Base-by-base conservation (phyloP, 2,329 filamentous ascomycete genomes). In the Chaetothyriales sp. region DNA sequence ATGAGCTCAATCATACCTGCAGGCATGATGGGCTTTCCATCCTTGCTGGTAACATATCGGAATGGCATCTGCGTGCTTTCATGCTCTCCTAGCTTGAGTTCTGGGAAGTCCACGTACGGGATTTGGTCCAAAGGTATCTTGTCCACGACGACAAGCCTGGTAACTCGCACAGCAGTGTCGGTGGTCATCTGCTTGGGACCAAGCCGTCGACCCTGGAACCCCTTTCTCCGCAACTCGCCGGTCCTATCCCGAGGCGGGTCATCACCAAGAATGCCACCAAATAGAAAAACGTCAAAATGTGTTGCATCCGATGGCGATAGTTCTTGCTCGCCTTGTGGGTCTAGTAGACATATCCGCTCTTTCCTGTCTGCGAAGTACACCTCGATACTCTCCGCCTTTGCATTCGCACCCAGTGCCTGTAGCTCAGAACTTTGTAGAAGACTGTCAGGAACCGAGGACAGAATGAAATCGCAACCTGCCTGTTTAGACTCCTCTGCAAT, bases 41-140 rank as follows among this genome's bases (percentile, higher is more conserved):
- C 73, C 9, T 78, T 70, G 48, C 77, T 81, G 63, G 78, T 83
- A 48, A 98, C 89, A 64, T 98, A 98, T 59, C 92, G 86, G 68
- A 98, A 98, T 0, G 92, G 92, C 92, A 98, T 96, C 67, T 95
- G 77, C 0, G 89, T 95, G 65, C 85, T 92, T 70, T 98, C 92
- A 63, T 94, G 83, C 64, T 92, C 82, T 65, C 86, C 86, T 66
- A 96, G 83, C 63, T 82, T 82, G 63, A 98, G 77, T 64, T 96
- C 90, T 0, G 92, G 92, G 62, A 86, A 81, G 65, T 96, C 89
- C 32, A 92, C 67, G 64, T 92, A 95, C 1, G 80, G 75, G 32
- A 98, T 83, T 57, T 88, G 73, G 51, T 84, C 79, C 46, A 98
- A 72, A 0, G 84, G 76, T 39, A 83, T 77, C 71, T 84, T 84